Conservation (phyloP, 495 filamentous ascomycete species). For the Hypoxylon cercidicola region DNA sequence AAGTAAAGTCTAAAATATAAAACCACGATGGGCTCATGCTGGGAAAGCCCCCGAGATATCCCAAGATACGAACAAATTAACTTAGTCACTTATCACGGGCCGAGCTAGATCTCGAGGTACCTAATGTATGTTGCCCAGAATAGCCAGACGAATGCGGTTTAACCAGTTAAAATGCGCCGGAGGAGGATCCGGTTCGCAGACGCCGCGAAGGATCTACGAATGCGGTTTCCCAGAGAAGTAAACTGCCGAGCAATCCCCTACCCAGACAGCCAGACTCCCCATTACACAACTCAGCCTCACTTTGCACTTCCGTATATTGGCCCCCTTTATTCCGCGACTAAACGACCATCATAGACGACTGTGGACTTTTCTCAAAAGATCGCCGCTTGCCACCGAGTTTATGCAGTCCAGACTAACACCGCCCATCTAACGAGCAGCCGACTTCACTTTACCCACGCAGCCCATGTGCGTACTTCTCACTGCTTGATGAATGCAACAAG, state of each 20-base stretch:
- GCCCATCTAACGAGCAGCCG: slow-evolving; percentile 10
- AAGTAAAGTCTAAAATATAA: slow-evolving; percentile 13
- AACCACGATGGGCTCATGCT: slow-evolving; percentile 11
- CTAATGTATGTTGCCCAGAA: slow-evolving; percentile 14
- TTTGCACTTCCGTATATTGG: slow-evolving; percentile 36
- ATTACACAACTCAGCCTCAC: slow-evolving; percentile 44
- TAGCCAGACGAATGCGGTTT: slow-evolving; percentile 7
- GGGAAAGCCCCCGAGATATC: not conserved
- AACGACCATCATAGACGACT: slow-evolving; percentile 28
- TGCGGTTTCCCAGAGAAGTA: slow-evolving; percentile 30
- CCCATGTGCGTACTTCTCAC: slow-evolving; percentile 8
- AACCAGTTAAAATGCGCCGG: slow-evolving; percentile 20
- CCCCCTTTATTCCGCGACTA: slow-evolving; percentile 20
- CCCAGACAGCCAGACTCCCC: not conserved
- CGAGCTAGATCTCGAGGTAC: not conserved
- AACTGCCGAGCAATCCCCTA: slow-evolving; percentile 30
- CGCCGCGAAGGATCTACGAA: slow-evolving; percentile 25
- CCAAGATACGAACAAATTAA: not conserved
- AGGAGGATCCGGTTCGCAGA: slow-evolving; percentile 18
- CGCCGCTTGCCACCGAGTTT: slow-evolving; percentile 33
- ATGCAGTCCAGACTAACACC: slow-evolving; percentile 14
- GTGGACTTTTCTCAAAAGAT: slow-evolving; percentile 31
- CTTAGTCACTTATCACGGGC: slow-evolving; percentile 6
- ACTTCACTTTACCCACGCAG: slow-evolving; percentile 8
- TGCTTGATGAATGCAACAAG: slow-evolving; percentile 30